A percentile compares a stretch with the other conserved stretches of the same genome.
Evolutionary conservation across 495 filamentous ascomycete genomes (phyloP).

Genomic region (Xylaria intraflava): DNA sequence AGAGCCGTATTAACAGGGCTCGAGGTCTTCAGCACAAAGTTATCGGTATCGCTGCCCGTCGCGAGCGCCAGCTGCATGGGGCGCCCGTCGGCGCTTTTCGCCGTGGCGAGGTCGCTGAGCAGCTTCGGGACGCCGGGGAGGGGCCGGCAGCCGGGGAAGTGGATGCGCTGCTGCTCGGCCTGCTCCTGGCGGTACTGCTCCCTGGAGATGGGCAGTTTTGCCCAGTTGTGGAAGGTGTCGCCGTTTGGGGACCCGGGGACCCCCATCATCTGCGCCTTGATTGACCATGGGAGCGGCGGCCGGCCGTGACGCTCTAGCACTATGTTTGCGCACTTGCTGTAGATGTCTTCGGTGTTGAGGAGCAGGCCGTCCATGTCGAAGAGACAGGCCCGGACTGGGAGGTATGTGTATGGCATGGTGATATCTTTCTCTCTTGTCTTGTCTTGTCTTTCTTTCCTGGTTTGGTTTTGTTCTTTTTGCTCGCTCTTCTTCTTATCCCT

Average conservation of each 20-base stretch:
- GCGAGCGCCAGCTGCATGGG: constrained; percentile 24
- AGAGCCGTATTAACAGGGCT: constrained; percentile 16
- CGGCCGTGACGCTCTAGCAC: constrained; percentile 60
- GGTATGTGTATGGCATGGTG: constrained; percentile 24
- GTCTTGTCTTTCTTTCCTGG: neutral
- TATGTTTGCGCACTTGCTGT: constrained; percentile 65
- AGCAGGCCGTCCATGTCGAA: constrained; percentile 92
- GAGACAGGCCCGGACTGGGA: constrained; percentile 71
- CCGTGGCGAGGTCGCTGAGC: constrained; percentile 40
- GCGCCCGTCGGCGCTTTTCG: constrained; percentile 12
- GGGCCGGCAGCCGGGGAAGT: constrained; percentile 60
- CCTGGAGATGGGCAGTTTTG: constrained; percentile 64
- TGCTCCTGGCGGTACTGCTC: constrained; percentile 54
- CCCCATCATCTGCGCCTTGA: constrained; percentile 82
- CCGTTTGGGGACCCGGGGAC: constrained; percentile 51
- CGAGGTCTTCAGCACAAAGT: constrained; percentile 23
- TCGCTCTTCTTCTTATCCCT: no score
- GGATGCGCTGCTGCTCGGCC: constrained; percentile 47
- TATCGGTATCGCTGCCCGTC: constrained; percentile 20
- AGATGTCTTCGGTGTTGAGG: constrained; percentile 76
- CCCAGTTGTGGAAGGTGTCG: constrained; percentile 54
- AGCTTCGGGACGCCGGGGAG: constrained; percentile 66
- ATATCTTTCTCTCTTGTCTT: neutral
- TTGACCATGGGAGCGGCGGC: constrained; percentile 64
- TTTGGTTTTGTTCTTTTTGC: no score